Conservation (phyloP, 2,329 filamentous ascomycete species). For the Colletotrichum liaoningense region DNA sequence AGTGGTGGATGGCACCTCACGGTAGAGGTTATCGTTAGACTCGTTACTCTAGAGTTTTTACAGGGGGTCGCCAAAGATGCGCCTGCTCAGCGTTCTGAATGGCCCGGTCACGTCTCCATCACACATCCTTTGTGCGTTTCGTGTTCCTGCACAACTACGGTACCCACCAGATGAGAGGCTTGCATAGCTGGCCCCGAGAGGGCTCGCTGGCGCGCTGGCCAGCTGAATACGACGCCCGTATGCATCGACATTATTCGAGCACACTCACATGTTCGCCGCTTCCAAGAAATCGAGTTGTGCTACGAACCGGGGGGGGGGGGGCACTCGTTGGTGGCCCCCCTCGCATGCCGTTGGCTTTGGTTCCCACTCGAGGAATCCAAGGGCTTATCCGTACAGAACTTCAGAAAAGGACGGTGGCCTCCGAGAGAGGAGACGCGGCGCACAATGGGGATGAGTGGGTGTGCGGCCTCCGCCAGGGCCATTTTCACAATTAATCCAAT, state of each 20-base stretch:
- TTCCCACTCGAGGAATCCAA: constrained; percentile 26
- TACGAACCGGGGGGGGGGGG: background rate
- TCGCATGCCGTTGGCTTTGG: constrained; percentile 20
- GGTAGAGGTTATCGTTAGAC: constrained; percentile 21
- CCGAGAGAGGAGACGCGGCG: constrained; percentile 4
- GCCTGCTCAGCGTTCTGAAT: constrained; percentile 23
- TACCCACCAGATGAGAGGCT: constrained; percentile 7
- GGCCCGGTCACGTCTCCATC: constrained; percentile 22
- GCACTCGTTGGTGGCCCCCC: constrained; percentile 4
- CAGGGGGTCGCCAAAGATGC: constrained; percentile 10
- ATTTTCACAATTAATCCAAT: constrained; percentile 29
- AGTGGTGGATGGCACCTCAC: constrained; percentile 27
- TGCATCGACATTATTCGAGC: constrained; percentile 35
- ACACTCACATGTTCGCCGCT: constrained; percentile 30
- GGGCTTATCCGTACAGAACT: constrained; percentile 14
- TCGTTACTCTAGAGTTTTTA: constrained; percentile 17
- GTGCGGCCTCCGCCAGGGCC: constrained; percentile 31
- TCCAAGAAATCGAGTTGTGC: constrained; percentile 26
- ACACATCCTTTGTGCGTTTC: constrained; percentile 35
- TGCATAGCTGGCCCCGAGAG: constrained; percentile 10
- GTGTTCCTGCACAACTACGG: constrained; percentile 32
- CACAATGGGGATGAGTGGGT: constrained; percentile 23
- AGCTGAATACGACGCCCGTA: constrained; percentile 22
- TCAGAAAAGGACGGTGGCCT: constrained; percentile 2
- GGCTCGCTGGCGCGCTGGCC: constrained; percentile 22